Evolutionary conservation across 2,329 filamentous ascomycete species (phyloP), one percentile per base, ranked within the genome.

Genomic region (Colletotrichum chrysophilum): DNA sequence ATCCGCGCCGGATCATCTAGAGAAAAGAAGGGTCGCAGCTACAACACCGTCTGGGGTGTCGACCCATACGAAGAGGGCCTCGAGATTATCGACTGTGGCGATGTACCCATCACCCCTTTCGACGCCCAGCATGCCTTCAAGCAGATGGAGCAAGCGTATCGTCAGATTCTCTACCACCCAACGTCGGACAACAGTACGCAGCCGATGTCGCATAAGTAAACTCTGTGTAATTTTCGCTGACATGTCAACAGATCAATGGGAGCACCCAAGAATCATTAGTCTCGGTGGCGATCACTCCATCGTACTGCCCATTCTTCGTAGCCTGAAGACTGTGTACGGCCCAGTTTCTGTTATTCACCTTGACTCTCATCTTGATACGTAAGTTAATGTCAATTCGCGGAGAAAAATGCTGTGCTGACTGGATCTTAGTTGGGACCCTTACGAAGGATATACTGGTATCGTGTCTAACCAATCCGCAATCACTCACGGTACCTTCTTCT

Each of bases 401-500:
- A 34, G 10, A 4, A 32, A 34, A 21, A n/a, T 8, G 4, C 5
- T 30, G 9, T 43, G 1, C 38, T 43, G 2, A 43, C 12, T 43
- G 18, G 3, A 12, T 3, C 18, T 5, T 8, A 61, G 58, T 7
- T 61, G 58, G 58, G 58, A 61, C 8, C 58, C 58, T 12, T 61
- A 34, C 13, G 58, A 61, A 4, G 58, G 58, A 21, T 61, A 61
- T 21, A 61, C 30, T 1, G 58, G 58, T 26, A 18, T 26, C 6
- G 43, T 67, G 4, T 67, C 65, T 13, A 67, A 67, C 1, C 65
- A 67, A 38, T 67, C 72, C 3, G 90, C 93, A 79, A 96, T 97
- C 86, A 98, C 93, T 80, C 96, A 98, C 84, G 96, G 96, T 4
- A 94, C 91, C 78, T 96, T 97, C 92, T 97, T 98, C 88, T 96